These are phyloP conservation scores for Pythium apleroticum DNA, from an alignment of 352 stramenopile genomes.

Conservation along the genomic window DNA sequence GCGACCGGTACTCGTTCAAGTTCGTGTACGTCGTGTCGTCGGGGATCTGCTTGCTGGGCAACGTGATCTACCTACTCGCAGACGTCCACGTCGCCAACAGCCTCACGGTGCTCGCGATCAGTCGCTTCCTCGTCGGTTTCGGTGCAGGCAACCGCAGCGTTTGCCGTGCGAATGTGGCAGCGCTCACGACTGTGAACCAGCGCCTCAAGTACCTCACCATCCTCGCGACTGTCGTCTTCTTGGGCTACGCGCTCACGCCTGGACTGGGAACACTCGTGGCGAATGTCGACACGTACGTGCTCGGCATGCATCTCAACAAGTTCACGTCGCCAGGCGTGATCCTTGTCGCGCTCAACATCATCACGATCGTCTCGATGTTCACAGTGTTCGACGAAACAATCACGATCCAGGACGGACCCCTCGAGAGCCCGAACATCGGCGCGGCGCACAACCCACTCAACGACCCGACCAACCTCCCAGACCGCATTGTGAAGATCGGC, in stretches of 20 bases:
- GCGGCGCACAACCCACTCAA: constrained; percentile 47
- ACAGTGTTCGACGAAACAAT: constrained; percentile 56
- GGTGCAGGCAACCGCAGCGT: constrained; percentile 78
- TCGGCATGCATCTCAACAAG: constrained; percentile 74
- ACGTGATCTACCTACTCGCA: constrained; percentile 75
- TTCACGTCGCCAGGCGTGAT: constrained; percentile 70
- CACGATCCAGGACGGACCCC: constrained; percentile 55
- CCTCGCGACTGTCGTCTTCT: constrained; percentile 70
- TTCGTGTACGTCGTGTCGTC: constrained; percentile 82
- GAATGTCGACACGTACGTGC: constrained; percentile 52
- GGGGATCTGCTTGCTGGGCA: constrained; percentile 64
- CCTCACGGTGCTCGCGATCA: constrained; percentile 47
- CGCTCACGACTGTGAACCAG: constrained; percentile 70
- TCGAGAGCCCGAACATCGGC: constrained; percentile 42
- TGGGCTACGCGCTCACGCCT: constrained; percentile 73
- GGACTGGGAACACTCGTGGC: constrained; percentile 70
- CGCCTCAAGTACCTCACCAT: constrained; percentile 76
- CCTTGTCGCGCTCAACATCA: constrained; percentile 54
- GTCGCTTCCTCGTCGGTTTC: constrained; percentile 78
- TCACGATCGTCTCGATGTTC: constrained; percentile 70
- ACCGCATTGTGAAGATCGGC: constrained; percentile 71
- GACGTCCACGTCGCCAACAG: constrained; percentile 60
- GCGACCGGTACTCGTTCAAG: constrained; percentile 78
- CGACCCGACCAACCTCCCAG: constrained; percentile 51
- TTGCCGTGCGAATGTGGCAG: constrained; percentile 69